phyloP scores from a whole-genome alignment of 192 early-diverging fungal species.

The Coemansia sp. region DNA sequence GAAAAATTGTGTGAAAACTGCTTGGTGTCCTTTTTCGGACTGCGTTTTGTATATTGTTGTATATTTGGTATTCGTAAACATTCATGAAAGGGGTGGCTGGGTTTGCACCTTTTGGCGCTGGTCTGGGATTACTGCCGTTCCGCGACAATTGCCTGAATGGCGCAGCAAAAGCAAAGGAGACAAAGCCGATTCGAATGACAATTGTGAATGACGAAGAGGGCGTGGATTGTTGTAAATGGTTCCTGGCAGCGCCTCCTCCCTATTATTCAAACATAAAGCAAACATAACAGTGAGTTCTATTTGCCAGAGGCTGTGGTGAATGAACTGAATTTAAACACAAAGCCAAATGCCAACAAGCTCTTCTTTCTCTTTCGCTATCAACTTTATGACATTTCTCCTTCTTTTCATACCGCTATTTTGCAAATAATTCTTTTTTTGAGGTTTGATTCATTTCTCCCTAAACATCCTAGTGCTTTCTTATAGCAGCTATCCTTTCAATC shows the following conservation, averaged over 20 bases:
- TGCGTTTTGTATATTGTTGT: too few species aligned
- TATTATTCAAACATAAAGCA: background rate
- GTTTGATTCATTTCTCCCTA: too few species aligned
- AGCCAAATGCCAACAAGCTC: background rate
- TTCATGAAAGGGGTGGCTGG: background rate
- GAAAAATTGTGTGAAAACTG: too few species aligned
- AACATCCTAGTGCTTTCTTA: too few species aligned
- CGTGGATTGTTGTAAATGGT: background rate
- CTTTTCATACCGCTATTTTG: too few species aligned
- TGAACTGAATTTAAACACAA: background rate
- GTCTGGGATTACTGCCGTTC: background rate
- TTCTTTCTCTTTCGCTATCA: background rate
- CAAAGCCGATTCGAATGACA: background rate
- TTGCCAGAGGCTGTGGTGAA: background rate
- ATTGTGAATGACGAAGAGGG: background rate
- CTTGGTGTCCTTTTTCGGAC: too few species aligned
- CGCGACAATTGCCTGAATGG: background rate
- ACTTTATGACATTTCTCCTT: background rate
- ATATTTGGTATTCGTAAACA: background rate
- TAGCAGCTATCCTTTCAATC: too few species aligned
- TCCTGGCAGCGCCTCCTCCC: background rate
- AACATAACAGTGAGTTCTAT: background rate
- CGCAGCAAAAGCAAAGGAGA: background rate
- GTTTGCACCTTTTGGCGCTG: background rate
- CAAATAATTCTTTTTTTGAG: background rate